Percentiles rank a stretch among this genome's conserved stretches.
phyloP scores from a whole-genome alignment of 1,284 basidiomycete species.

The Rhodotorula sp. region DNA sequence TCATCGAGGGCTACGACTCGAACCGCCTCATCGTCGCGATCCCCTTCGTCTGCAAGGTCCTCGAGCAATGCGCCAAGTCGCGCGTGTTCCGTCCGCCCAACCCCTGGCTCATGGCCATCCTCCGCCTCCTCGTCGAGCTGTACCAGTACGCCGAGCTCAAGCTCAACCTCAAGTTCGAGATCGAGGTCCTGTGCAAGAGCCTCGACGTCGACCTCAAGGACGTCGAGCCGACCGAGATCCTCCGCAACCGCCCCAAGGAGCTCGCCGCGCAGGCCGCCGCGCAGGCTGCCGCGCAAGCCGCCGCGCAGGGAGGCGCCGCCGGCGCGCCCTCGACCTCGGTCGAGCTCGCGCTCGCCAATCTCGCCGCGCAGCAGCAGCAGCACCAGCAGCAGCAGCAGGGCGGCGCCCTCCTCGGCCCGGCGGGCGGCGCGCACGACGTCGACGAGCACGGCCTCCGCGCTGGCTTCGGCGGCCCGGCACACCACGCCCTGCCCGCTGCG shows the following conservation, averaged over 20 bases:
- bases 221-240: conserved; percentile 78
- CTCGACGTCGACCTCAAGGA: conserved; percentile 84
- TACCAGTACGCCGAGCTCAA: conserved; percentile 97
- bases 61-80: conserved; percentile 86
- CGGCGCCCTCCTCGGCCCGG: conserved; percentile 60
- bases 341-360: conserved; percentile 62
- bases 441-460: conserved; percentile 25
- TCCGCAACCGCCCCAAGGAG: conserved; percentile 63
- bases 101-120: conserved; percentile 96
- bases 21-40: conserved; percentile 91
- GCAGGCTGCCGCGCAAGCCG: conserved; percentile 48
- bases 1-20: conserved; percentile 92
- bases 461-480: conserved; percentile 19
- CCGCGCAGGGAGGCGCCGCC: conserved; percentile 11
- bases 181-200: conserved; percentile 93
- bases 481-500: conserved; percentile 27
- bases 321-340: conserved; percentile 40
- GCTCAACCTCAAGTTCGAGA: conserved; percentile 97
- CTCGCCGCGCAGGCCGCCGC: conserved; percentile 49
- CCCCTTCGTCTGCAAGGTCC: conserved; percentile 96
- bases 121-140: conserved; percentile 87
- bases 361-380: conserved; percentile 61
- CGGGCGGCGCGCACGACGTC: conserved; percentile 55
- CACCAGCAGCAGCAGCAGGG: conserved; percentile 65
- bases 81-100: conserved; percentile 94